Evolutionary conservation across 1,284 basidiomycete species (phyloP).

Genomic region (Cerioporus squamosus): DNA sequence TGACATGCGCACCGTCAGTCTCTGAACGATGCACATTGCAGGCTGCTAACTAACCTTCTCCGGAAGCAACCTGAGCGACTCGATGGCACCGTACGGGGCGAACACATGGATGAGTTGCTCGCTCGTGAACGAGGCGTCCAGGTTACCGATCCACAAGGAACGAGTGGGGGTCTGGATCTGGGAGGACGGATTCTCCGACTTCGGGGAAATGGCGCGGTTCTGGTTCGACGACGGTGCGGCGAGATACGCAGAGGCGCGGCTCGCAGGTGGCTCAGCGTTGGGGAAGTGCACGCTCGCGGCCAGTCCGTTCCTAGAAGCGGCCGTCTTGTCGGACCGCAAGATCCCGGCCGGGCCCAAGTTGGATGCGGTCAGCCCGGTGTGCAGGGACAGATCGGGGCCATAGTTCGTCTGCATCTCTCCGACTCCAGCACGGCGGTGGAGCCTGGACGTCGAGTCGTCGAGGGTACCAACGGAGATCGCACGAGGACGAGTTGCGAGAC

Average conservation of each 20-base stretch:
- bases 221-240: constrained; percentile 60
- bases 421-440: constrained; percentile 64
- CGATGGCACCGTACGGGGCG: constrained; percentile 95
- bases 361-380: constrained; percentile 44
- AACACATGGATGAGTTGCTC: constrained; percentile 96
- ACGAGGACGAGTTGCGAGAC: constrained; percentile 66
- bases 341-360: constrained; percentile 55
- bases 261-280: constrained; percentile 55
- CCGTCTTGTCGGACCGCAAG: constrained; percentile 59
- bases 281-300: constrained; percentile 75
- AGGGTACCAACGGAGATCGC: constrained; percentile 91
- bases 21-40: background rate
- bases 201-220: constrained; percentile 78
- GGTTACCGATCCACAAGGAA: constrained; percentile 96
- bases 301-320: constrained; percentile 45
- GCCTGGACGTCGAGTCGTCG: constrained; percentile 71
- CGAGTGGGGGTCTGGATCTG: constrained; percentile 92
- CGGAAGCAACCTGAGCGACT: constrained; percentile 90
- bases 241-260: constrained; percentile 69
- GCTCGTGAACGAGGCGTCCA: constrained; percentile 91
- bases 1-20: background rate
- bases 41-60: constrained; percentile 77
- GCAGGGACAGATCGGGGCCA: constrained; percentile 54
- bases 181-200: constrained; percentile 66
- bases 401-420: constrained; percentile 61